phyloP scores from a whole-genome alignment of 441 rosid species.

The Corymbia citriodora region DNA sequence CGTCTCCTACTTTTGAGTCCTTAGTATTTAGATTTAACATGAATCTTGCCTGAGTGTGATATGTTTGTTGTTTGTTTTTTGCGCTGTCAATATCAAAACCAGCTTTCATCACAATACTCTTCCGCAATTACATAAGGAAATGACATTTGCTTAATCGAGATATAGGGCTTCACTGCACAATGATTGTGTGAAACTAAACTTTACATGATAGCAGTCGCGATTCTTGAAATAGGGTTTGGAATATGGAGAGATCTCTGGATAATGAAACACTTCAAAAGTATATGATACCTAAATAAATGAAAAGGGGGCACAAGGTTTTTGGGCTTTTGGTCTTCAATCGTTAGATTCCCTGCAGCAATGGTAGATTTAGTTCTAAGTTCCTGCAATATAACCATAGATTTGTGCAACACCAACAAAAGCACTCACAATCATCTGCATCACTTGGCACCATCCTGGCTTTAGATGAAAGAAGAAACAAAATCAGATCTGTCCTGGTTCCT shows the following conservation, averaged over 20 bases:
- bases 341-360: not conserved
- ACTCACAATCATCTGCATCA: not conserved
- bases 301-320: not conserved
- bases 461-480: not conserved
- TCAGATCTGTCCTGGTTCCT: not conserved
- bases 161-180: not conserved
- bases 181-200: not conserved
- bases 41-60: not conserved
- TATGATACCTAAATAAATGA: not conserved
- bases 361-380: not conserved
- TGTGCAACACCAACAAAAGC: not conserved
- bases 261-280: not conserved
- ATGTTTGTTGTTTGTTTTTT: not conserved
- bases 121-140: not conserved
- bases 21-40: not conserved
- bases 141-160: not conserved
- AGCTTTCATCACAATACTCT: not conserved
- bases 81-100: not conserved
- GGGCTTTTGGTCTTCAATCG: not conserved
- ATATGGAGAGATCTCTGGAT: not conserved
- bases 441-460: not conserved
- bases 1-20: not conserved
- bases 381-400: not conserved
- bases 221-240: not conserved
- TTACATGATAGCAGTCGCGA: not conserved